Evolutionary conservation across 1,284 basidiomycete species (phyloP), one percentile per base, ranked within the genome.

Genomic region (Neonothopanus nambi): DNA sequence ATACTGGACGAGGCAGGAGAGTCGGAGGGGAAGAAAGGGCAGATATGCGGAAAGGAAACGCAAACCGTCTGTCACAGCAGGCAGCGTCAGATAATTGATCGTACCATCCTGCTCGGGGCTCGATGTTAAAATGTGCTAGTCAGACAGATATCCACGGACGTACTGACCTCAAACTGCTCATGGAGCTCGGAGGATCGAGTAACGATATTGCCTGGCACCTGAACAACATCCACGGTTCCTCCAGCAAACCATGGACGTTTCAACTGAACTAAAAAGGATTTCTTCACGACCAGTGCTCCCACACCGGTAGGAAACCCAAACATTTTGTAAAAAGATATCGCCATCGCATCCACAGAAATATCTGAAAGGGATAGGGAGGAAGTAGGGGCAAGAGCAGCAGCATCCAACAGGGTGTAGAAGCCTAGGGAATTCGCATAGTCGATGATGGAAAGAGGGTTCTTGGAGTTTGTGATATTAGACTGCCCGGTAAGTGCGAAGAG

Each of bases 291-390:
- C 1, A 94, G 75, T 17, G 89, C 89, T 28, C 91, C 91, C 40
- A 93, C 81, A 1, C 91, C 91, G 0, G 91, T 94, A 7, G 91
- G 91, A 61, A 85, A 93, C 26, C 91, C 91, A 57, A 92, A 91
- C 85, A 93, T 91, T 62, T 94, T 94, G 74, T 94, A 94, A 62
- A 93, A 91, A 38, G 87, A 90, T 50, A 93, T 67, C 0, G 84
- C 89, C 79, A 93, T 85, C 2, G 89, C 90, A 67, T 92, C 89
- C 12, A 89, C 84, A 5, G 83, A 80, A 21, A 75, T 78, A 51
- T 85, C 80, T 2, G 76, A 68, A 17, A 92, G 72, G 7, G 87
- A 88, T 51, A 91, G 77, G 12, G 73, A 64, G 7, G 87, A 84
- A 0, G 87, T 84, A 4, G 89, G 83, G 0, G 85, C 91, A 18